Evolutionary conservation across 2,329 filamentous ascomycete genomes (phyloP).

Genomic region (Claviceps sp.): DNA sequence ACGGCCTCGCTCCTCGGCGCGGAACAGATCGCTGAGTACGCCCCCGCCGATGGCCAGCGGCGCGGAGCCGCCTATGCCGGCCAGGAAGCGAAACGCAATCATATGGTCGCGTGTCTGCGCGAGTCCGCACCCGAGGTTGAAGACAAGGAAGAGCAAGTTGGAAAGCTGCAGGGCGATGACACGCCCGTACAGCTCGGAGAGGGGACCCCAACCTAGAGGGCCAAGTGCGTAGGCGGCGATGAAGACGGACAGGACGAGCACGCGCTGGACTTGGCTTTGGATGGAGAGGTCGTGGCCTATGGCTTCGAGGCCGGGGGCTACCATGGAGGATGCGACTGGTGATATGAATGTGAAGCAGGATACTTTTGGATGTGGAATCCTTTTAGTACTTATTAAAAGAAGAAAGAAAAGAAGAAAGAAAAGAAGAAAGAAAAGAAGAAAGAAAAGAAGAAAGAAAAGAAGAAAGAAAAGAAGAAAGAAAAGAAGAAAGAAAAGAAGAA

Average conservation of each 20-base stretch:
- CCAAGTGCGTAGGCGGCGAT: constrained; percentile 38
- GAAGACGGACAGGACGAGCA: constrained; percentile 30
- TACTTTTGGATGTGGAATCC: constrained; percentile 9
- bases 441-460: background rate
- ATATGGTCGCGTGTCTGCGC: constrained; percentile 48
- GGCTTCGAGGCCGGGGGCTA: constrained; percentile 32
- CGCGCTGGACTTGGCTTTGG: constrained; percentile 26
- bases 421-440: no score
- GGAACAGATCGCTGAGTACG: constrained; percentile 49
- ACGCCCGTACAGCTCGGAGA: constrained; percentile 47
- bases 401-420: no score
- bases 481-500: no score
- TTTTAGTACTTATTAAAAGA: no score
- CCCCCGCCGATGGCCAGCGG: constrained; percentile 55
- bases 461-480: no score
- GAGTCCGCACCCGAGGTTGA: constrained; percentile 47
- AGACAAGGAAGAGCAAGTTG: constrained; percentile 42
- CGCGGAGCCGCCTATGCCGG: constrained; percentile 45
- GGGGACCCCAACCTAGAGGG: constrained; percentile 46
- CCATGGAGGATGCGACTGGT: constrained; percentile 35
- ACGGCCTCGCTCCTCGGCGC: constrained; percentile 42
- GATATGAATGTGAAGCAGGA: constrained; percentile 48
- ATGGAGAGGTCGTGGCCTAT: constrained; percentile 44
- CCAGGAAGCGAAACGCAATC: constrained; percentile 47
- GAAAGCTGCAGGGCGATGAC: constrained; percentile 34